A percentile compares a stretch with the other conserved stretches of the same genome.
These are phyloP conservation scores for Fusarium multiceps DNA, from an alignment of 2,329 filamentous ascomycete species.

Conservation along the genomic window DNA sequence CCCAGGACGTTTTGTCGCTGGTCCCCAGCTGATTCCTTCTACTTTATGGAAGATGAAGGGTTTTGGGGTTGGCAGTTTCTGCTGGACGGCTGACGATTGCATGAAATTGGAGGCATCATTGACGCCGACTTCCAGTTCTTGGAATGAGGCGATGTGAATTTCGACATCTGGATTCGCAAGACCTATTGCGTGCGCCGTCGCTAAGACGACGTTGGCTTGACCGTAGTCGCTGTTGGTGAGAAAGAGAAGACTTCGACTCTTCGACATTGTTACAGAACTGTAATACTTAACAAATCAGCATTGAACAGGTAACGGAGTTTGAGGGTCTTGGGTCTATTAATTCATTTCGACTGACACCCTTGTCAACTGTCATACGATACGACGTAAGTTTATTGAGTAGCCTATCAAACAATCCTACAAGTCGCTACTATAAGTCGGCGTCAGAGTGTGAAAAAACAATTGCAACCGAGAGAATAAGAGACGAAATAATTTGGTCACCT, in stretches of 20 bases:
- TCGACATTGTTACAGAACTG: too few species aligned
- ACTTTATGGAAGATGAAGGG: neutral
- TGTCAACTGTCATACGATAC: neutral
- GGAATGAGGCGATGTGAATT: neutral
- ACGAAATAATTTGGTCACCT: too few species aligned
- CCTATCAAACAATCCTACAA: neutral
- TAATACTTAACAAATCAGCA: too few species aligned
- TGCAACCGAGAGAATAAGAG: too few species aligned
- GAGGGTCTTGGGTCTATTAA: too few species aligned
- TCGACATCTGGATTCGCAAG: neutral
- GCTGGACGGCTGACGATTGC: neutral
- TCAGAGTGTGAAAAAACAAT: too few species aligned
- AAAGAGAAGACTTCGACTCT: accelerated
- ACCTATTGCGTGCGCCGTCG: neutral
- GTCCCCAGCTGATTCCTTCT: neutral
- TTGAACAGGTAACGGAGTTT: too few species aligned
- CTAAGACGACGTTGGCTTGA: neutral
- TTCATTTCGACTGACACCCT: too few species aligned
- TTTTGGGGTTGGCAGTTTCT: accelerated
- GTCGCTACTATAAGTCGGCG: neutral
- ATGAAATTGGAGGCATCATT: neutral
- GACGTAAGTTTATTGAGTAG: neutral
- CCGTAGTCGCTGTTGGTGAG: neutral
- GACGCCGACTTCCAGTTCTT: neutral
- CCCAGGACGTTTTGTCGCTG: neutral